phyloP scores from a whole-genome alignment of 2,329 filamentous ascomycete species.

The Arthroderma uncinatum region DNA sequence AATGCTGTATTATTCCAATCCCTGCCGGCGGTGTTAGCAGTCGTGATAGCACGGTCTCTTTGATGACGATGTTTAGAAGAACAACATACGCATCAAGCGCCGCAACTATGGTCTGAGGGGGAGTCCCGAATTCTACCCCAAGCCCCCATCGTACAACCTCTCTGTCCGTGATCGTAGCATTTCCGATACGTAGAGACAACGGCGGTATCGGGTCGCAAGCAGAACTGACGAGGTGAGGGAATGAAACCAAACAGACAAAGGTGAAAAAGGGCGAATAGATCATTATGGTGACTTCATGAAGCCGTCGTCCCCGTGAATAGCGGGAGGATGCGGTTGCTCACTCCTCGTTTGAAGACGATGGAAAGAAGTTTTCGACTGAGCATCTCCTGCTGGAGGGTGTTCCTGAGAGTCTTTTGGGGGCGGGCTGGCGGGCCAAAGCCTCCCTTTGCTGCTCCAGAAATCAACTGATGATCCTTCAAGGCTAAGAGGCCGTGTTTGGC shows the following conservation, averaged over 20 bases:
- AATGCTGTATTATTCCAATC: slow-evolving; percentile 10
- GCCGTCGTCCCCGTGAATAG: not conserved
- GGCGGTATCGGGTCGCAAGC: not conserved
- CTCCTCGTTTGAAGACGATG: not conserved
- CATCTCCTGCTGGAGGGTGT: not conserved
- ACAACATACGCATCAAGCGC: slow-evolving; percentile 7
- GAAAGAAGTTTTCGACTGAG: not conserved
- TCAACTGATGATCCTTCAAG: not conserved
- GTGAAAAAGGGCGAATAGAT: not conserved
- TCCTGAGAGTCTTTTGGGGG: not conserved
- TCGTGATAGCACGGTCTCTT: not conserved
- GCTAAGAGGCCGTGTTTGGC: not conserved
- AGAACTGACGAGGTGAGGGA: not conserved
- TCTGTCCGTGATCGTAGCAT: not conserved
- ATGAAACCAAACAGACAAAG: not conserved
- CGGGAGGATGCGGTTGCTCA: not conserved
- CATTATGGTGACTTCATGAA: not conserved
- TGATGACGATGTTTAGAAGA: not conserved
- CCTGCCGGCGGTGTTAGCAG: not conserved
- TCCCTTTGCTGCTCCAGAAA: not conserved
- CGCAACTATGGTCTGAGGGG: slow-evolving; percentile 7
- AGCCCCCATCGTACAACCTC: slow-evolving; percentile 8
- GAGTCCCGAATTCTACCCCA: slow-evolving; percentile 7
- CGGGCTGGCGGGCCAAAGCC: not conserved
- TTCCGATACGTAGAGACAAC: slow-evolving; percentile 7